Evolutionary conservation across 1,284 basidiomycete genomes (phyloP), one percentile per base, ranked within the genome.

Genomic region (Entoloma clypeatum): DNA sequence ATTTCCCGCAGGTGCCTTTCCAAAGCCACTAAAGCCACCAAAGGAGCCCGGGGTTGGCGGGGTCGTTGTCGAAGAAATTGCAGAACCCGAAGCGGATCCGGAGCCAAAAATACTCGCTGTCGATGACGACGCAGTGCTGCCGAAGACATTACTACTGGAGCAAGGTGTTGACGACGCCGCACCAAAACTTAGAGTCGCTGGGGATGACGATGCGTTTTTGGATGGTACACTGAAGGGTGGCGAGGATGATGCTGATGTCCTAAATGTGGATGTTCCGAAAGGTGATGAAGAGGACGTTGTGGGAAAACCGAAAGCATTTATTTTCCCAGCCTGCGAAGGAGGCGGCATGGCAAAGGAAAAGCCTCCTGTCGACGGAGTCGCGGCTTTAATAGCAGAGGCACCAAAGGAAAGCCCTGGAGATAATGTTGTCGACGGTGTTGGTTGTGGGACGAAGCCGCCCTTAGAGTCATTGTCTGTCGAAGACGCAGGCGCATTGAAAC

Each of bases 1-100:
- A 50, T 67, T 75, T 36, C 75, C 75, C 21, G 42, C 51, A 21
- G 51, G 43, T 35, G 57, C 48, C 31, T 58, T 61, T 19, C 55
- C 60, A 48, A 61, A 63, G 9, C 52, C 53, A 22, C 49, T 45
- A 32, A 54, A 54, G 10, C 53, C 54, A 22, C 60, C 61, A 40
- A 72, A 69, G 11, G 49, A 41, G 45, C 54, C 52, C 22, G 48
- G 36, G 22, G 44, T 46, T 23, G 49, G 30, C 33, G 54, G 33
- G 28, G 51, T 36, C 6, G 41, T 11, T 13, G 43, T 43, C 9
- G 39, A 25, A 19, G 36, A 17, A 11, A 35, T 25, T 36, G 44
- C 14, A 28, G 36, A 28, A 6, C 37, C 37, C 17, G 36, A 33
- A 14, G 32, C 39, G 21, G n/a, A n/a, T n/a, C 45, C 34, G 9